Evolutionary conservation across 2,329 filamentous ascomycete genomes (phyloP).

Genomic region (Aureobasidium musti): DNA sequence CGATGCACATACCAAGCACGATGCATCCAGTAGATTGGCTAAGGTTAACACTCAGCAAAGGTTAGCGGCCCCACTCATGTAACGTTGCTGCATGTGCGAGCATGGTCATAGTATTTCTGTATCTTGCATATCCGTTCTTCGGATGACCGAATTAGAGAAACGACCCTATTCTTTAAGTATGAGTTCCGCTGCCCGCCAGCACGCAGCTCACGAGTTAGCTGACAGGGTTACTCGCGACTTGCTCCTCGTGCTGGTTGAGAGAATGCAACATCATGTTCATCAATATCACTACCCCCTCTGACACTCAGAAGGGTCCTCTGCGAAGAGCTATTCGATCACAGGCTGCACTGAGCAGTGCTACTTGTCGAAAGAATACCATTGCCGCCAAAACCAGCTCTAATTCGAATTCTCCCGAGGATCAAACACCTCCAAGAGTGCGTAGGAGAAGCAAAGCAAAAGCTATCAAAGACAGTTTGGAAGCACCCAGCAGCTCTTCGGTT

Average conservation of each 20-base stretch:
- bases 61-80: conserved; percentile 1
- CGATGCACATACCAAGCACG: conserved; percentile 5
- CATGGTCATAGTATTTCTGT: not conserved
- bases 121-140: not conserved
- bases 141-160: not conserved
- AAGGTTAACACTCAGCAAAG: conserved; percentile 1
- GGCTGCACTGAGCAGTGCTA: conserved; percentile 13
- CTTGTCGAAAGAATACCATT: conserved; percentile 11
- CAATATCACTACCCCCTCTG: conserved; percentile 15
- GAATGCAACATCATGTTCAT: conserved; percentile 14
- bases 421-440: not conserved
- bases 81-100: conserved; percentile 14
- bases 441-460: conserved; percentile 11
- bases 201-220: not conserved
- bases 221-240: not conserved
- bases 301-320: conserved; percentile 12
- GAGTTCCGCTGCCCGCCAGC: not conserved
- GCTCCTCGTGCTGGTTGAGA: not conserved
- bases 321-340: conserved; percentile 23
- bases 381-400: not conserved
- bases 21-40: conserved; percentile 12
- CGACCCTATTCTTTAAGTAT: not conserved
- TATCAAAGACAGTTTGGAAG: not conserved
- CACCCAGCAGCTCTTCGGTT: not conserved
- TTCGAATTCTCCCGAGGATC: not conserved